A percentile compares a stretch with the other conserved stretches of the same genome.
Evolutionary conservation across 2,329 filamentous ascomycete species (phyloP).

Genomic region (Sclerotinia sclerotiorum): DNA sequence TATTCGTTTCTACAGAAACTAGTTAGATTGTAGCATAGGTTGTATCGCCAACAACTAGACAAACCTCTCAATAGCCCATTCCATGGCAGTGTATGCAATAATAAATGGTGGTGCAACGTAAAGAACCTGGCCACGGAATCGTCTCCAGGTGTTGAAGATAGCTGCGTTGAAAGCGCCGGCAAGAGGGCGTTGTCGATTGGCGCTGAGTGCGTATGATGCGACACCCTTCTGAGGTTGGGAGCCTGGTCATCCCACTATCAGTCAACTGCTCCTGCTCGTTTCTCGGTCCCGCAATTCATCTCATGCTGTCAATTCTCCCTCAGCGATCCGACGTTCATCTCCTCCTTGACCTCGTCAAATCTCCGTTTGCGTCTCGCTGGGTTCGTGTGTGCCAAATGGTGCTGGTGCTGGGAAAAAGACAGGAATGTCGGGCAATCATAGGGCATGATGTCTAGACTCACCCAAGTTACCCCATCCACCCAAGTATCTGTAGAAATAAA

Average conservation of each 20-base stretch:
- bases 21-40: not conserved
- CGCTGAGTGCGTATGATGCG: constrained; percentile 70
- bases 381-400: not conserved
- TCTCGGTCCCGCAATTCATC: not conserved
- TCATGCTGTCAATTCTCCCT: not conserved
- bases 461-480: constrained; percentile 41
- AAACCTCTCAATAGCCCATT: constrained; percentile 90
- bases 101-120: constrained; percentile 82
- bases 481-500: constrained; percentile 34
- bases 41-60: constrained; percentile 39
- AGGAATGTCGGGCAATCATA: not conserved
- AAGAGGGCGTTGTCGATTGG: constrained; percentile 87
- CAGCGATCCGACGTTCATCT: not conserved
- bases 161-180: constrained; percentile 76
- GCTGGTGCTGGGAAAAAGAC: not conserved
- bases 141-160: constrained; percentile 93
- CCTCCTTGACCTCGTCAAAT: not conserved
- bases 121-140: constrained; percentile 81
- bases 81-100: constrained; percentile 76
- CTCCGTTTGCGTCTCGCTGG: not conserved
- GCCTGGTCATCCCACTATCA: constrained; percentile 46
- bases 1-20: constrained; percentile 65
- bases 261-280: constrained; percentile 11
- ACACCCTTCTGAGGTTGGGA: constrained; percentile 63
- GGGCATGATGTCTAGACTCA: constrained; percentile 34